Conservation (phyloP, 2,329 filamentous ascomycete species). For the Beauveria asiatica region DNA sequence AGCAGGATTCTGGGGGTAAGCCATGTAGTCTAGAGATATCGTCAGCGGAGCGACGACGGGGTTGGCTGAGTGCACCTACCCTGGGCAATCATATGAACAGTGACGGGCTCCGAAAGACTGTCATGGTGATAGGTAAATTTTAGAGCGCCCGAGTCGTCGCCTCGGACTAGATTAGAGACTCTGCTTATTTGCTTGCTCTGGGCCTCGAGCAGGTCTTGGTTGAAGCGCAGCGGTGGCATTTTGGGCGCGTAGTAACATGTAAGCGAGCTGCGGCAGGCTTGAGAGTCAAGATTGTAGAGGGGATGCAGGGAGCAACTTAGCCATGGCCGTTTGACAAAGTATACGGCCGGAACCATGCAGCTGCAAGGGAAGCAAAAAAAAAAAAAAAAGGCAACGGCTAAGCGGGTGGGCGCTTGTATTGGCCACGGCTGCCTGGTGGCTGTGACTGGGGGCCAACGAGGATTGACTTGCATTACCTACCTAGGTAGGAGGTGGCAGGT, state of each 20-base stretch:
- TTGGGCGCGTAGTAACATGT: not conserved
- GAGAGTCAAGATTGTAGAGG: not conserved
- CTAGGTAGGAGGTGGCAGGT: not conserved
- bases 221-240: not conserved
- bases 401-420: not conserved
- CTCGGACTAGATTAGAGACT: not conserved
- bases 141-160: not conserved
- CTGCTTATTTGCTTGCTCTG: not conserved
- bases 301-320: not conserved
- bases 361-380: not conserved
- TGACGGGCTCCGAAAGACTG: not conserved
- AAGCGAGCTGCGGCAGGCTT: not conserved
- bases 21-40: not conserved
- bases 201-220: not conserved
- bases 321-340: not conserved
- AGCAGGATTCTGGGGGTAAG: not conserved
- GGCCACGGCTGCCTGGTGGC: no score
- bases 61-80: not conserved
- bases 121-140: not conserved
- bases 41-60: not conserved
- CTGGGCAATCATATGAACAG: slow-evolving; percentile 7
- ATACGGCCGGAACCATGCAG: not conserved
- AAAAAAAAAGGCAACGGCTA: not conserved
- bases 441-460: no score
- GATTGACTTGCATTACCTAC: not conserved